phyloP scores from a whole-genome alignment of 2,329 filamentous ascomycete species.

The Dactylella cylindrospora region DNA sequence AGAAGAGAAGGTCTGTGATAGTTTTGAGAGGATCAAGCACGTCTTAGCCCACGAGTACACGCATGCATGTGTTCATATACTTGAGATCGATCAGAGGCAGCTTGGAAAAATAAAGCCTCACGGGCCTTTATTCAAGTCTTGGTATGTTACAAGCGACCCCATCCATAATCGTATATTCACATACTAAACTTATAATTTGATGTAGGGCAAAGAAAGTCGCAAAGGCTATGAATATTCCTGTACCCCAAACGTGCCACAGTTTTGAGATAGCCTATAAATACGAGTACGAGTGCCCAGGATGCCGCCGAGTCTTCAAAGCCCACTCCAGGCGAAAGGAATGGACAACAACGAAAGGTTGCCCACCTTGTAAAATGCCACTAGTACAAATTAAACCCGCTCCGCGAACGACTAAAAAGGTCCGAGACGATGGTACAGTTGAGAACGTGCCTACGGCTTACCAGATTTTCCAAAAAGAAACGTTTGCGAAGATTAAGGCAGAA shows the following conservation, averaged over 20 bases:
- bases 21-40: slow-evolving; percentile 17
- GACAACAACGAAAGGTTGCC: slow-evolving; percentile 31
- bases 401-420: slow-evolving; percentile 26
- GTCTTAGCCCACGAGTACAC: slow-evolving; percentile 35
- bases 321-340: slow-evolving; percentile 31
- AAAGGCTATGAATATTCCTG: slow-evolving; percentile 30
- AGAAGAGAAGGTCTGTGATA: slow-evolving; percentile 35
- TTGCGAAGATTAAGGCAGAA: slow-evolving; percentile 28
- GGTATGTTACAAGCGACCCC: too few species aligned
- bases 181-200: too few species aligned
- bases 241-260: slow-evolving; percentile 22
- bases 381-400: slow-evolving; percentile 39
- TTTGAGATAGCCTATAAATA: slow-evolving; percentile 37
- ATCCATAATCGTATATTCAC: too few species aligned
- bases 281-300: slow-evolving; percentile 27
- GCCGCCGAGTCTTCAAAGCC: slow-evolving; percentile 23
- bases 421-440: neutral
- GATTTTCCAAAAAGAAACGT: slow-evolving; percentile 33
- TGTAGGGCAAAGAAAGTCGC: slow-evolving; percentile 35
- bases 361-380: slow-evolving; percentile 14
- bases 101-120: slow-evolving; percentile 26
- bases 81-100: slow-evolving; percentile 27
- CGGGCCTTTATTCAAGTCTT: slow-evolving; percentile 21
- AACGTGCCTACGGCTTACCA: slow-evolving; percentile 21
- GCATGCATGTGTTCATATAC: slow-evolving; percentile 38